Evolutionary conservation across 2,329 filamentous ascomycete genomes (phyloP), one percentile per base, ranked within the genome.

Genomic region (Colletotrichum tabaci): DNA sequence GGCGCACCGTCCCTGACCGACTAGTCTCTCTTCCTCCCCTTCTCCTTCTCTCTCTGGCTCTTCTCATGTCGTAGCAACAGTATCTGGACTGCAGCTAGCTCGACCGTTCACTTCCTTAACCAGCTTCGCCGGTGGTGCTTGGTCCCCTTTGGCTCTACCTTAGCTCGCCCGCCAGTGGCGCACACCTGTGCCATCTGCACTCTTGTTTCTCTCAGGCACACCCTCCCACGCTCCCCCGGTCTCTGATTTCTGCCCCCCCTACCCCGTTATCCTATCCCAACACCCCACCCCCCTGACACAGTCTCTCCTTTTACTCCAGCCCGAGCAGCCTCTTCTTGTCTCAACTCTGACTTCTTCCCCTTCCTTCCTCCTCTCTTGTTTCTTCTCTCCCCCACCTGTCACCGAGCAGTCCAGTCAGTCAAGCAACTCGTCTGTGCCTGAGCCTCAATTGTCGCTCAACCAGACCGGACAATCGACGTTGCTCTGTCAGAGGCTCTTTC

Each of bases 341-440:
- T 74, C 61, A 66, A 63, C 65, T 68, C 61, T 56, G 35, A 63
- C 44, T 55, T 67, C 62, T 71, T 60, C 47, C 30, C 44, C 53
- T 67, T 57, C 65, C 50, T 65, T 56, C 26, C 63, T 61, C 61
- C 23, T 71, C 57, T 71, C 61, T 72, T 66, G 65, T 64, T 74
- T 66, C 61, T 75, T 53, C 50, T 70, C 55, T 71, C 60, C 66
- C 68, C 66, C 70, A 66, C 70, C 66, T 72, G 70, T 72, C 66
- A 70, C 35, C 49, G 66, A 72, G 47, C 42, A 70, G 70, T 66
- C 53, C n/a, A 55, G 61, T 62, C 68, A 50, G 58, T 71, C 68
- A 71, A 71, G 52, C 57, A 67, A 58, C 18, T n/a, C 35, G 70
- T 72, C 66, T 65, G 70, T 61, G 70, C 66, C 53, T 56, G 66